Evolutionary conservation across 2,329 filamentous ascomycete species (phyloP).

Genomic region (Hirsutella minnesotensis): DNA sequence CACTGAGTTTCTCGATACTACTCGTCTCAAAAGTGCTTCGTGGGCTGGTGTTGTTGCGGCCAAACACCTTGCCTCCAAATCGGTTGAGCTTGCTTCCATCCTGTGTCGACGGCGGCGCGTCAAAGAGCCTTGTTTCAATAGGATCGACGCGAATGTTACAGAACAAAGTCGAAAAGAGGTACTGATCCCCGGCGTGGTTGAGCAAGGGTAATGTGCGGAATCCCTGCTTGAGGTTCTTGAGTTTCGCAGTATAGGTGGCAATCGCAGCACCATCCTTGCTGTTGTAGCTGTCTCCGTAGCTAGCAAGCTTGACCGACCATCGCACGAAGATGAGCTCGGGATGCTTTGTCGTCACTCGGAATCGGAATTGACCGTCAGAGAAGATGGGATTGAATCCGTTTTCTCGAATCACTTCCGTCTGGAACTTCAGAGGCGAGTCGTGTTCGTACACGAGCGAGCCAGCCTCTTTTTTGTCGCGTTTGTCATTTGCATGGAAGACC

Average conservation of each 20-base stretch:
- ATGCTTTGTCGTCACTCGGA: slow-evolving; percentile 85
- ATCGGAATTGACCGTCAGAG: slow-evolving; percentile 58
- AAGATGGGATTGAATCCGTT: slow-evolving; percentile 94
- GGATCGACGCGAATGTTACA: slow-evolving; percentile 66
- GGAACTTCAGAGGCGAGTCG: slow-evolving; percentile 58
- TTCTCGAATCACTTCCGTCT: slow-evolving; percentile 68
- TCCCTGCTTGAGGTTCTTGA: slow-evolving; percentile 78
- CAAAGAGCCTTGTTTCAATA: slow-evolving; percentile 44
- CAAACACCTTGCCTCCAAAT: slow-evolving; percentile 46
- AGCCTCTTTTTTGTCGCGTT: slow-evolving; percentile 73
- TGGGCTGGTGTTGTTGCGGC: slow-evolving; percentile 38
- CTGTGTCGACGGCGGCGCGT: slow-evolving; percentile 27
- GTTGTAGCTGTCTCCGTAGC: slow-evolving; percentile 59
- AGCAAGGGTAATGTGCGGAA: slow-evolving; percentile 86
- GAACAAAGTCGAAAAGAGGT: slow-evolving; percentile 88
- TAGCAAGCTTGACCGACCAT: slow-evolving; percentile 81
- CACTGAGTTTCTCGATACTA: slow-evolving; percentile 35
- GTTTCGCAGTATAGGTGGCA: slow-evolving; percentile 86
- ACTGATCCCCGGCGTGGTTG: slow-evolving; percentile 82
- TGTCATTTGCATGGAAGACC: slow-evolving; percentile 88
- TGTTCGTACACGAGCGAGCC: slow-evolving; percentile 36
- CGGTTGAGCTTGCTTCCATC: slow-evolving; percentile 43
- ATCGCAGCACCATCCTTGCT: slow-evolving; percentile 48
- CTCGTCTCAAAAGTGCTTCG: slow-evolving; percentile 36
- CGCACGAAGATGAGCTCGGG: slow-evolving; percentile 88